A percentile compares a stretch with the other conserved stretches of the same genome.
Conservation (phyloP, 352 stramenopile species). For the Pythium volutum region DNA sequence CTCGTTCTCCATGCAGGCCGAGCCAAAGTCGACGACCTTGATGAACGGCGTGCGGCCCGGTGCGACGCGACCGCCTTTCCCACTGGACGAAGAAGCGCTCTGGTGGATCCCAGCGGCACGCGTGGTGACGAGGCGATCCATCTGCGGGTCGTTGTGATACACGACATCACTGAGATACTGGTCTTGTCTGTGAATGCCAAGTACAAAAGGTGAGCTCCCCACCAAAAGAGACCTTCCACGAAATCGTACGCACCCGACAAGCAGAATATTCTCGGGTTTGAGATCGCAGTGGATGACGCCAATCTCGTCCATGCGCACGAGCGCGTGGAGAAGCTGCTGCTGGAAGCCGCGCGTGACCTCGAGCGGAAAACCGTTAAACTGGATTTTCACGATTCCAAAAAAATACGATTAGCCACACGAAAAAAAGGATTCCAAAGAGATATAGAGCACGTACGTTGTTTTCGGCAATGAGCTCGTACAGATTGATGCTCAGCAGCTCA, state of each 20-base stretch:
- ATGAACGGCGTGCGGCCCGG: constrained; percentile 22
- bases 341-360: constrained; percentile 91
- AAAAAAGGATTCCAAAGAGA: background rate
- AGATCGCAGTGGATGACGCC: constrained; percentile 34
- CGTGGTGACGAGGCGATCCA: background rate
- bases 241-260: constrained; percentile 49
- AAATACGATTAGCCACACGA: background rate
- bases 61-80: background rate
- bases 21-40: constrained; percentile 98
- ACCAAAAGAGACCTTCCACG: no score
- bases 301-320: constrained; percentile 80
- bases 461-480: constrained; percentile 94
- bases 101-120: background rate
- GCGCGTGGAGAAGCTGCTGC: constrained; percentile 88
- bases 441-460: constrained; percentile 53
- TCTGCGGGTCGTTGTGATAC: constrained; percentile 16
- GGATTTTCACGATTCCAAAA: background rate
- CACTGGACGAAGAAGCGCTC: background rate
- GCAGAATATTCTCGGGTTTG: constrained; percentile 38
- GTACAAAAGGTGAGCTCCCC: background rate
- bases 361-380: constrained; percentile 82
- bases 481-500: constrained; percentile 90
- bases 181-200: constrained; percentile 58
- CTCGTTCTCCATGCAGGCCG: constrained; percentile 74
- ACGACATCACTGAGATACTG: constrained; percentile 45